phyloP scores from a whole-genome alignment of 2,329 filamentous ascomycete species.

The Penicillium palitans region DNA sequence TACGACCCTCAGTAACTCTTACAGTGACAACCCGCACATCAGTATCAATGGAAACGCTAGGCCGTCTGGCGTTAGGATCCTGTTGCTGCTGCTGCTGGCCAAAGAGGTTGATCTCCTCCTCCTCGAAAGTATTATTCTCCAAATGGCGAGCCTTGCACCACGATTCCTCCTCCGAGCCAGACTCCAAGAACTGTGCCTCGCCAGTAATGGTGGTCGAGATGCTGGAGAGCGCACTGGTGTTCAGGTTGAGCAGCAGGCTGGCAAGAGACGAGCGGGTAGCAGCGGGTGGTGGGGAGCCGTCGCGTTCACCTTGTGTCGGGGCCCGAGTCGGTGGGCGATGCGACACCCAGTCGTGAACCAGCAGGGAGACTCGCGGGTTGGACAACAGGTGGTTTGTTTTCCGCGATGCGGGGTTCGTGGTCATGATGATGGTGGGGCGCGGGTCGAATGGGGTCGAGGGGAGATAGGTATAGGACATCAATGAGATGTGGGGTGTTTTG shows the following conservation, averaged over 20 bases:
- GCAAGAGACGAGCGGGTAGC: slow-evolving; percentile 72
- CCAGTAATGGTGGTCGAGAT: slow-evolving; percentile 95
- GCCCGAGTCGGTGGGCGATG: slow-evolving; percentile 79
- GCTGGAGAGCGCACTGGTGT: slow-evolving; percentile 80
- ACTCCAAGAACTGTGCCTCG: slow-evolving; percentile 70
- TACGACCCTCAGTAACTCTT: slow-evolving; percentile 77
- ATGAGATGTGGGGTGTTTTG: slow-evolving; percentile 83
- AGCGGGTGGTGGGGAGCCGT: slow-evolving; percentile 64
- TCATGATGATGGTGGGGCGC: slow-evolving; percentile 90
- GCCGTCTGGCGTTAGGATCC: slow-evolving; percentile 32
- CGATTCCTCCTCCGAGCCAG: slow-evolving; percentile 75
- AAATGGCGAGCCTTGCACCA: slow-evolving; percentile 83
- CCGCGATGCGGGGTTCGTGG: slow-evolving; percentile 71
- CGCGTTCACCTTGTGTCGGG: slow-evolving; percentile 54
- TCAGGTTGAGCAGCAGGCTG: slow-evolving; percentile 82
- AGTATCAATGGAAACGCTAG: slow-evolving; percentile 67
- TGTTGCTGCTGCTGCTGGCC: slow-evolving; percentile 38
- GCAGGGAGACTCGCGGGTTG: slow-evolving; percentile 84
- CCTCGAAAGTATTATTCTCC: slow-evolving; percentile 85
- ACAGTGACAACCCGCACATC: slow-evolving; percentile 88
- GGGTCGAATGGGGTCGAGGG: slow-evolving; percentile 69
- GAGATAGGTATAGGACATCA: slow-evolving; percentile 99
- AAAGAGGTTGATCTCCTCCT: slow-evolving; percentile 52
- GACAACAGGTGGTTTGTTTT: slow-evolving; percentile 74
- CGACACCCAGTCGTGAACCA: slow-evolving; percentile 98